Evolutionary conservation across 345 rosid species (phyloP).

Genomic region (Eucalyptus melliodora): DNA sequence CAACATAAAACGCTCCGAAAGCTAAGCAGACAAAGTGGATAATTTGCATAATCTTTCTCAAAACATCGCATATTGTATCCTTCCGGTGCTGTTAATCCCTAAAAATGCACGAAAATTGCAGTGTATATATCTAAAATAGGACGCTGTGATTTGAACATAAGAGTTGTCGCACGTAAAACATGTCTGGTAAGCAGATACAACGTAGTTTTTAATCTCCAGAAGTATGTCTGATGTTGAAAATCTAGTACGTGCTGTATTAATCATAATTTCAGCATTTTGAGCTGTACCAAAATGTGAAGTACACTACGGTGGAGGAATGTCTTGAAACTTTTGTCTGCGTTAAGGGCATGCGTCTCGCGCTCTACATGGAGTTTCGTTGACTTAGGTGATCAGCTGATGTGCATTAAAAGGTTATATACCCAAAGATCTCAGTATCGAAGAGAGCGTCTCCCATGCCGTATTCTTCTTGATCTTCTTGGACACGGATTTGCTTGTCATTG

Average conservation of each 20-base stretch:
- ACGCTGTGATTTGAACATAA: too few species aligned
- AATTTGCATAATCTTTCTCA: not conserved
- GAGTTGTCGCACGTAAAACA: not conserved
- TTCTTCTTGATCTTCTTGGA: not conserved
- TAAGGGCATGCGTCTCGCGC: not conserved
- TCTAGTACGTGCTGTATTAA: not conserved
- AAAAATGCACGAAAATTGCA: not conserved
- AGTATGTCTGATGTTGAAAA: too few species aligned
- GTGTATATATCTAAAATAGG: not conserved
- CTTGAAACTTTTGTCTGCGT: constrained; percentile 35
- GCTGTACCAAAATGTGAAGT: constrained; percentile 29
- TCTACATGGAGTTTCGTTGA: not conserved
- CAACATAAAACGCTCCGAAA: not conserved
- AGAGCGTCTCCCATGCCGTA: not conserved
- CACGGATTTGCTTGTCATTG: not conserved
- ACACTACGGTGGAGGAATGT: constrained; percentile 51
- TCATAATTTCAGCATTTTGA: not conserved
- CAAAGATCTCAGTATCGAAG: not conserved
- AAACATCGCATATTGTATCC: not conserved
- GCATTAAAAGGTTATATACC: not conserved
- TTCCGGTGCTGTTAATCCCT: not conserved
- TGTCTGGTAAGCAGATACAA: not conserved
- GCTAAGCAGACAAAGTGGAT: not conserved
- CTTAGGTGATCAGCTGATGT: too few species aligned
- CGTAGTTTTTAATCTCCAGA: not conserved